Conservation (phyloP, 1,284 basidiomycete species). For the Cryptococcus amylolentus region DNA sequence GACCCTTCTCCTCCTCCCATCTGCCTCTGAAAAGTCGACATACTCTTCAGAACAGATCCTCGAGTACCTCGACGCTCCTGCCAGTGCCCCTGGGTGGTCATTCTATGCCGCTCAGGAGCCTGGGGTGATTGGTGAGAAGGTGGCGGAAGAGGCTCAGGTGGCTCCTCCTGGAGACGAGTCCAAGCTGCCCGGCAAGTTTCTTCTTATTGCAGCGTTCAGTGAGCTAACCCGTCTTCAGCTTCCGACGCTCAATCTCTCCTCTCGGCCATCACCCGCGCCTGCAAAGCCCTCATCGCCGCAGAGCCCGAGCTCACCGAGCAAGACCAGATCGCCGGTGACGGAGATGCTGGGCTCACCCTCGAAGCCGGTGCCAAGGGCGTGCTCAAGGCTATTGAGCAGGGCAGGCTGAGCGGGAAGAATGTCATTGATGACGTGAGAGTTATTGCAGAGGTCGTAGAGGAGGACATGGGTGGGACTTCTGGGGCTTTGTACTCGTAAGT, state of each 20-base stretch:
- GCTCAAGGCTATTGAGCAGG: constrained; percentile 43
- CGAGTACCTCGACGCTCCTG: constrained; percentile 69
- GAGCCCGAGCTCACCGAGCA: constrained; percentile 85
- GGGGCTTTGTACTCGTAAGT: constrained; percentile 83
- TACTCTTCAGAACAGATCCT: constrained; percentile 59
- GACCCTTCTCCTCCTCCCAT: constrained; percentile 75
- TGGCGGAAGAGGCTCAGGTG: constrained; percentile 15
- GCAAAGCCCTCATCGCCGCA: constrained; percentile 65
- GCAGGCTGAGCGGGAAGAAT: constrained; percentile 59
- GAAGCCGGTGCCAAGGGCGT: constrained; percentile 63
- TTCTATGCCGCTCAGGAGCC: constrained; percentile 49
- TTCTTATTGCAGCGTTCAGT: neutral
- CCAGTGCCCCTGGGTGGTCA: constrained; percentile 77
- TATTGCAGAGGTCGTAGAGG: constrained; percentile 65
- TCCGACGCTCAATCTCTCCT: constrained; percentile 31
- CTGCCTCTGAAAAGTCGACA: constrained; percentile 41
- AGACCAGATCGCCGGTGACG: constrained; percentile 65
- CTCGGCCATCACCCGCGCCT: constrained; percentile 59
- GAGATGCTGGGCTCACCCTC: constrained; percentile 74
- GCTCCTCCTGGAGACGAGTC: constrained; percentile 26
- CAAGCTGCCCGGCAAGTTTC: constrained; percentile 32
- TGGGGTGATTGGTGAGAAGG: constrained; percentile 24
- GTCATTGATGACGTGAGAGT: constrained; percentile 63
- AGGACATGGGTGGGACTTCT: constrained; percentile 87
- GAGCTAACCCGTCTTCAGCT: constrained; percentile 10